phyloP scores from a whole-genome alignment of 257 asterid species.

The Misopates orontium region DNA sequence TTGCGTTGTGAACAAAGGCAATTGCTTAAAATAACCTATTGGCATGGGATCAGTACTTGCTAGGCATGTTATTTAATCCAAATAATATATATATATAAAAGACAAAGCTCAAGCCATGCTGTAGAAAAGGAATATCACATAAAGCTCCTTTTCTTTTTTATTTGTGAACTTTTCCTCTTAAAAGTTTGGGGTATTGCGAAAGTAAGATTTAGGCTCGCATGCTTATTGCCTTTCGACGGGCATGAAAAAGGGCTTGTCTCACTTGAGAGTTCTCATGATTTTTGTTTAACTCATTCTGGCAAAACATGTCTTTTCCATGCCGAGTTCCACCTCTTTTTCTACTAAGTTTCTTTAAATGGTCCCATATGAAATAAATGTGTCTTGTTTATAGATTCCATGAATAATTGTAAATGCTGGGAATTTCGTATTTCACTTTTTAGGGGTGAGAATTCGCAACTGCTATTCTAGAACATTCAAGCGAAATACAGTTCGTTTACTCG shows the following conservation, averaged over 20 bases:
- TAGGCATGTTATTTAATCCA: no score
- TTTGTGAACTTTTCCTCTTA: not conserved
- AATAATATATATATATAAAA: no score
- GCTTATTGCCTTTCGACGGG: slow-evolving; percentile 28
- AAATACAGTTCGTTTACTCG: no score
- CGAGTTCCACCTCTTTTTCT: not conserved
- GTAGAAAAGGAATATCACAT: no score
- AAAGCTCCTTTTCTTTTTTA: not conserved
- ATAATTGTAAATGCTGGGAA: no score
- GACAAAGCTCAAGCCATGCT: no score
- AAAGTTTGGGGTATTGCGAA: not conserved
- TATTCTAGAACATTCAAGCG: no score
- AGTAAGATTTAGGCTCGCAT: slow-evolving; percentile 32
- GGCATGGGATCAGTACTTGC: no score
- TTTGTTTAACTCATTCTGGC: slow-evolving; percentile 31
- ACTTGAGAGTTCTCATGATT: slow-evolving; percentile 24
- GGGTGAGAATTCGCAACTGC: no score
- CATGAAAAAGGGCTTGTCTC: slow-evolving; percentile 29
- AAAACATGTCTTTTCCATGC: slow-evolving; percentile 16
- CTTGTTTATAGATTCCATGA: slow-evolving; percentile 13
- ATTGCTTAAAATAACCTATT: no score
- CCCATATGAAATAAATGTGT: slow-evolving; percentile 30
- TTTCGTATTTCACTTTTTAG: no score
- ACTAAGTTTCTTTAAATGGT: slow-evolving; percentile 24
- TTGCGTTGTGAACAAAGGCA: no score